phyloP scores from a whole-genome alignment of 345 rosid species.

The Citrus glauca region DNA sequence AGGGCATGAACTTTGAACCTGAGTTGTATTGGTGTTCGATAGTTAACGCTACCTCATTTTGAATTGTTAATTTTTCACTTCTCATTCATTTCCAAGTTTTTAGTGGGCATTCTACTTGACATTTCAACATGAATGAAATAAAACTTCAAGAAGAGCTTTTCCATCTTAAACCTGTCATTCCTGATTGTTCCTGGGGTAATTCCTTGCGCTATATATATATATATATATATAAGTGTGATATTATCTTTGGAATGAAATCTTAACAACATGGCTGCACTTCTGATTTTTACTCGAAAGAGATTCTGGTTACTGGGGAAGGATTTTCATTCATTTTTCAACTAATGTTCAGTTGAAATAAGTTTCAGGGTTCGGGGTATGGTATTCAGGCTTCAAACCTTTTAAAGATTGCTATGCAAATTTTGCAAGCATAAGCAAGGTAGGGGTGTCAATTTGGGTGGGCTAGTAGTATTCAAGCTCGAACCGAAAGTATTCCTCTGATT shows the following conservation, averaged over 20 bases:
- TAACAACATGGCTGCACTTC: not conserved
- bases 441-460: too few relatives aligned
- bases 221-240: not conserved
- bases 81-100: conserved; percentile 16
- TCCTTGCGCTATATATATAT: not conserved
- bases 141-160: conserved; percentile 2
- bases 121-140: conserved; percentile 30
- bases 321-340: not conserved
- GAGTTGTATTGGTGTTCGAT: conserved; percentile 17
- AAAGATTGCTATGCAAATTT: too few relatives aligned
- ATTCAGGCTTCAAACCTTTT: too few relatives aligned
- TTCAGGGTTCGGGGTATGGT: not conserved
- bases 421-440: too few relatives aligned
- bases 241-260: not conserved
- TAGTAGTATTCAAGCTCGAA: too few relatives aligned
- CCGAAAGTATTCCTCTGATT: too few relatives aligned
- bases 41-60: not conserved
- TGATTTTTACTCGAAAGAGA: not conserved
- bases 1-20: conserved; percentile 10
- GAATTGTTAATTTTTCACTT: conserved; percentile 7
- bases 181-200: not conserved
- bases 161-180: not conserved
- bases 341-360: not conserved
- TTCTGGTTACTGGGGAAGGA: not conserved
- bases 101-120: conserved; percentile 15